Evolutionary conservation across 805 yeast species (phyloP), one percentile per base, ranked within the genome.

Genomic region (Hanseniaspora pseudoguilliermondii): DNA sequence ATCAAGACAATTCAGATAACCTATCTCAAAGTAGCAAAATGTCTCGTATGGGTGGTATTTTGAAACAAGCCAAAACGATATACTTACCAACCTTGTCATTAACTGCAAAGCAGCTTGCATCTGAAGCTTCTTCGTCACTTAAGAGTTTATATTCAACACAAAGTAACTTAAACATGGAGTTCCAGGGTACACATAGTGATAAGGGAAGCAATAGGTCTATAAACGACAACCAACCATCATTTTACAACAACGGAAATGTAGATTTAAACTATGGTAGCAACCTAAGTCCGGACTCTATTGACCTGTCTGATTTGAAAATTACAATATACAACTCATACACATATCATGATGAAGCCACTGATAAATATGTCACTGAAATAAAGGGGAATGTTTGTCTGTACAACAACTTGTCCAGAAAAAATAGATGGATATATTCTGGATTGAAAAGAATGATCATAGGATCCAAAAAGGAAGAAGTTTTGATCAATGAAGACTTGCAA

Each of bases 21-120:
- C 7, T 32, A 29, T 27, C 20, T 21, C 34, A 46, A 20, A 11
- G 21, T 10, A 46, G n/a, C 16, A 71, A 73, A 58, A 69, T 82
- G 36, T 80, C 73, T 61, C 66, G 77, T 42, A 62, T 81, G 29
- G 62, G 70, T 41, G 81, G 80, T 23, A 64, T 80, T 43, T 76
- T 82, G 58, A 75, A 71, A 58, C 74, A 77, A 5, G 79, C 84
- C 10, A 72, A 79, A 60, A 83, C 80, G 58, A 73, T 74, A 1
- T 80, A 80, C 61, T 72, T 80, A n/a, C 84, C 83, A 5, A 69
- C 72, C 6, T 53, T 78, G 27, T 69, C 80, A 0, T 73, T 73
- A 16, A 72, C 80, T 0, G 73, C 80, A 25, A 63, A 78, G 1
- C 80, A 71, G 60, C 63, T 74, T 39, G 80, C 82, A 1, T 59